These are phyloP conservation scores for Knoxdaviesia proteae DNA, from an alignment of 2,329 filamentous ascomycete genomes.

Conservation along the genomic window DNA sequence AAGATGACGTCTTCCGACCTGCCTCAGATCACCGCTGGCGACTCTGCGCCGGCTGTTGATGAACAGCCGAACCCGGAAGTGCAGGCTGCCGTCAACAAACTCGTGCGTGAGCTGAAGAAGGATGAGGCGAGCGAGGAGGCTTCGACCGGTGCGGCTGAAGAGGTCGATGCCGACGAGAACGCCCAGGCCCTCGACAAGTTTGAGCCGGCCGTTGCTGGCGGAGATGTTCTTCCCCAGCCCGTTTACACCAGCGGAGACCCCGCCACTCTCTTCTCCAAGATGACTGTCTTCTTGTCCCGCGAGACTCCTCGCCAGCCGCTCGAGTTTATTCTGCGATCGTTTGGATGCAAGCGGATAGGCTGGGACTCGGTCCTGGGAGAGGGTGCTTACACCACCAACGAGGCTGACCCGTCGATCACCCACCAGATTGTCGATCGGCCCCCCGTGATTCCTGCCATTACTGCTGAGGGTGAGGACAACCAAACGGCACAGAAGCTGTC, in stretches of 20 bases:
- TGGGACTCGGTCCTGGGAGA: slow-evolving; percentile 86
- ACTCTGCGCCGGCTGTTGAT: slow-evolving; percentile 16
- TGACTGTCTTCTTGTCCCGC: slow-evolving; percentile 80
- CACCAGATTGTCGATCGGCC: slow-evolving; percentile 93
- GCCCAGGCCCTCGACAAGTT: slow-evolving; percentile 72
- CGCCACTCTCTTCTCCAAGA: slow-evolving; percentile 63
- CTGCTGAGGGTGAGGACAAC: slow-evolving; percentile 33
- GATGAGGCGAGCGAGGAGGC: slow-evolving; percentile 22
- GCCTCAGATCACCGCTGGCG: slow-evolving; percentile 21
- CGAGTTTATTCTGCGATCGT: slow-evolving; percentile 82
- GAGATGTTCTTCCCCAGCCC: slow-evolving; percentile 72
- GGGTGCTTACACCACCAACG: slow-evolving; percentile 78
- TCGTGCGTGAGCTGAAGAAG: slow-evolving; percentile 45
- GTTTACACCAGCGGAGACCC: slow-evolving; percentile 42
- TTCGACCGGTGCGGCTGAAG: slow-evolving; percentile 17
- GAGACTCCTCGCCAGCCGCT: slow-evolving; percentile 80
- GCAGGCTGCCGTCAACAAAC: slow-evolving; percentile 46
- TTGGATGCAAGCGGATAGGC: slow-evolving; percentile 87
- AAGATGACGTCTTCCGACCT: slow-evolving; percentile 10
- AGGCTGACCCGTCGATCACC: slow-evolving; percentile 73
- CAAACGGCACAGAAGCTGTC: slow-evolving; percentile 38
- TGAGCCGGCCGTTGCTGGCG: slow-evolving; percentile 61
- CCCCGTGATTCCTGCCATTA: slow-evolving; percentile 33
- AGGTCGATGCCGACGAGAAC: slow-evolving; percentile 25
- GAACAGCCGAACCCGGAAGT: slow-evolving; percentile 39